Conservation (phyloP, 2,329 filamentous ascomycete genomes). For the Cryphonectria nitschkei region DNA sequence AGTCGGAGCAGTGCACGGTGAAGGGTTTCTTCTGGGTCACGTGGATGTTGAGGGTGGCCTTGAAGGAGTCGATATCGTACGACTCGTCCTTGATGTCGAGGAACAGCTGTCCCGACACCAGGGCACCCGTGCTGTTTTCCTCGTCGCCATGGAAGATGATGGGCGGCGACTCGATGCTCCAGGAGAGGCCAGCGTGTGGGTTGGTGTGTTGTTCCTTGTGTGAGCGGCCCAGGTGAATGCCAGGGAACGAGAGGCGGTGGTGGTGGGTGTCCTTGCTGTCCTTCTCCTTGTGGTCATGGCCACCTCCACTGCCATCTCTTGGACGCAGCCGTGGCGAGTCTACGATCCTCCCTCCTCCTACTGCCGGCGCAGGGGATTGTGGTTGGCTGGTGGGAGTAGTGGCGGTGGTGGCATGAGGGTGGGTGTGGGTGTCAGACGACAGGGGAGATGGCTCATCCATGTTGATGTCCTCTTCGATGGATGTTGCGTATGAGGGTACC, state of each 20-base stretch:
- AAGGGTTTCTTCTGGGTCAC: slow-evolving; percentile 83
- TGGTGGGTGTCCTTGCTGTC: slow-evolving; percentile 39
- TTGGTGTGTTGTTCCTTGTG: slow-evolving; percentile 46
- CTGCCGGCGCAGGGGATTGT: slow-evolving; percentile 19
- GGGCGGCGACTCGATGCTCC: slow-evolving; percentile 82
- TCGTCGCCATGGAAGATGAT: slow-evolving; percentile 80
- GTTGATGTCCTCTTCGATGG: slow-evolving; percentile 38
- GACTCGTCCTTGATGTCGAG: slow-evolving; percentile 70
- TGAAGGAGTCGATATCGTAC: slow-evolving; percentile 72
- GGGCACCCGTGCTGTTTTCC: slow-evolving; percentile 76
- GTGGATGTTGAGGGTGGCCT: slow-evolving; percentile 71
- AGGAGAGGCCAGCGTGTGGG: slow-evolving; percentile 50
- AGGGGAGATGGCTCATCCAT: slow-evolving; percentile 33
- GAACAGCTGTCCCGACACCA: slow-evolving; percentile 82
- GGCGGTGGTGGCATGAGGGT: not conserved
- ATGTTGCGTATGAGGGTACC: slow-evolving; percentile 43
- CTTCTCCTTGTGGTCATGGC: slow-evolving; percentile 20
- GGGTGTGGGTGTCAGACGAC: slow-evolving; percentile 29
- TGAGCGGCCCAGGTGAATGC: slow-evolving; percentile 47
- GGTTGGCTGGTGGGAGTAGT: slow-evolving; percentile 27
- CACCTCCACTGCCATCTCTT: slow-evolving; percentile 17
- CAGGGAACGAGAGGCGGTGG: slow-evolving; percentile 46
- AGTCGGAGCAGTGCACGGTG: slow-evolving; percentile 76
- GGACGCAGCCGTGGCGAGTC: slow-evolving; percentile 30
- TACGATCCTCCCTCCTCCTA: slow-evolving; percentile 24